Conservation (phyloP, 2,329 filamentous ascomycete genomes). For the Pyricularia pennisetigena region DNA sequence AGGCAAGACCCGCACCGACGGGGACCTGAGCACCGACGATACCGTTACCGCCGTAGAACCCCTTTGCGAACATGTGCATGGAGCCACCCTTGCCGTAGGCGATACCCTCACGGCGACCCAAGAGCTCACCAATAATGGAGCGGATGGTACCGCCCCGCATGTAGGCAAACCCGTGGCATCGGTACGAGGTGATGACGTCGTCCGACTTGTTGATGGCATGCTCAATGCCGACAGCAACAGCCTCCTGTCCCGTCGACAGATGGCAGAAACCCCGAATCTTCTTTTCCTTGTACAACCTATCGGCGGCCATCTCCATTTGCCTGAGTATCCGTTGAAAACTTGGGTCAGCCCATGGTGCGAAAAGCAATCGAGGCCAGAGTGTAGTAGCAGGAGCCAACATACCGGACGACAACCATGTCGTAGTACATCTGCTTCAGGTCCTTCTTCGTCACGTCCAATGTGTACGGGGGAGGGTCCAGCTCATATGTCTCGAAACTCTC, state of each 20-base stretch:
- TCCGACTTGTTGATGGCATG: constrained; percentile 86
- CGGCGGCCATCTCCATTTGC: constrained; percentile 99
- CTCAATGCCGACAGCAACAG: constrained; percentile 93
- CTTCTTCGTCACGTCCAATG: constrained; percentile 88
- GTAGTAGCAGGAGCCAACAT: constrained; percentile 26
- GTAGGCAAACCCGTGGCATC: constrained; percentile 95
- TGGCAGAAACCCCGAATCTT: constrained; percentile 99
- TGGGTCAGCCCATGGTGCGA: not conserved
- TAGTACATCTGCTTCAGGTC: constrained; percentile 98
- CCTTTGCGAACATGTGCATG: constrained; percentile 99
- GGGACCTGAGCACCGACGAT: constrained; percentile 98
- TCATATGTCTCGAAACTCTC: constrained; percentile 99
- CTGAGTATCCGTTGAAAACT: constrained; percentile 31
- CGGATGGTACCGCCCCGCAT: constrained; percentile 90
- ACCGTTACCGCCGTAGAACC: constrained; percentile 98
- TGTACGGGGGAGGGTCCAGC: constrained; percentile 91
- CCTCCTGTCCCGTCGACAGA: constrained; percentile 94
- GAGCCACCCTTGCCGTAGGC: constrained; percentile 98
- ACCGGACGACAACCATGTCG: constrained; percentile 93
- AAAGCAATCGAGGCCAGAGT: constrained; percentile 8
- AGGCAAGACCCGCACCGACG: constrained; percentile 90
- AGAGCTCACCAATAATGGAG: constrained; percentile 90
- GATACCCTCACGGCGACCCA: constrained; percentile 92
- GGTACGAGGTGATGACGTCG: constrained; percentile 95
- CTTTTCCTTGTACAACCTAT: constrained; percentile 99